These are phyloP conservation scores for Pouteria glomerata DNA, from an alignment of 148 eudicot species.

Conservation along the genomic window DNA sequence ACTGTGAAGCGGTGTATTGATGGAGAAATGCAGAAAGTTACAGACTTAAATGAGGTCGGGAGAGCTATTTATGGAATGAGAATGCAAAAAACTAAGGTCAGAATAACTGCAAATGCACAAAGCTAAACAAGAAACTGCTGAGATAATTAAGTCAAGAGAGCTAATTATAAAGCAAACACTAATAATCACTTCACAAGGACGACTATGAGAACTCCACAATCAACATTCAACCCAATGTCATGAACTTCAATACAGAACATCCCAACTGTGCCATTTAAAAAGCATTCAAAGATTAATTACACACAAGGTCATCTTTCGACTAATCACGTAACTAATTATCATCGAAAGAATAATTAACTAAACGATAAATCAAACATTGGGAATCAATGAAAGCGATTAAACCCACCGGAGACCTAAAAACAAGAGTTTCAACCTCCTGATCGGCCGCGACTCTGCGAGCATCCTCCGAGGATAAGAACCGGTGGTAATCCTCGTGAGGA, in stretches of 20 bases:
- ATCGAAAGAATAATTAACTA: conserved; percentile 7
- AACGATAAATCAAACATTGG: conserved; percentile 10
- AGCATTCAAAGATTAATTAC: neutral
- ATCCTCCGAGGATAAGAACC: conserved; percentile 33
- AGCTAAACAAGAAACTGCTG: neutral
- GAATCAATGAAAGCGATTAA: neutral
- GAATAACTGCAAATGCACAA: too few species aligned
- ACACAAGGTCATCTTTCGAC: neutral
- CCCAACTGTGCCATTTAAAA: neutral
- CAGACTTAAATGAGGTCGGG: too few species aligned
- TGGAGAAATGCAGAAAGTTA: neutral
- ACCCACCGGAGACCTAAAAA: conserved; percentile 70
- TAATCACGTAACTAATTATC: neutral
- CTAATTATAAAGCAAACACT: neutral
- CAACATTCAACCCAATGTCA: conserved; percentile 1
- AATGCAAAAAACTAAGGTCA: too few species aligned
- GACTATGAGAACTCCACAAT: neutral
- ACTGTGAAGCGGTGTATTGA: too few species aligned
- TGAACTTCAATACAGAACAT: neutral
- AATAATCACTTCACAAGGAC: neutral
- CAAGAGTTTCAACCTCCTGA: conserved; percentile 45
- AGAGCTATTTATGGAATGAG: too few species aligned
- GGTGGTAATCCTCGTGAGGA: conserved; percentile 54
- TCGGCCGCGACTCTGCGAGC: conserved; percentile 20
- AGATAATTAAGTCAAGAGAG: too few species aligned